Evolutionary conservation across 2,329 filamentous ascomycete species (phyloP).

Genomic region (Pseudogymnoascus sp.): DNA sequence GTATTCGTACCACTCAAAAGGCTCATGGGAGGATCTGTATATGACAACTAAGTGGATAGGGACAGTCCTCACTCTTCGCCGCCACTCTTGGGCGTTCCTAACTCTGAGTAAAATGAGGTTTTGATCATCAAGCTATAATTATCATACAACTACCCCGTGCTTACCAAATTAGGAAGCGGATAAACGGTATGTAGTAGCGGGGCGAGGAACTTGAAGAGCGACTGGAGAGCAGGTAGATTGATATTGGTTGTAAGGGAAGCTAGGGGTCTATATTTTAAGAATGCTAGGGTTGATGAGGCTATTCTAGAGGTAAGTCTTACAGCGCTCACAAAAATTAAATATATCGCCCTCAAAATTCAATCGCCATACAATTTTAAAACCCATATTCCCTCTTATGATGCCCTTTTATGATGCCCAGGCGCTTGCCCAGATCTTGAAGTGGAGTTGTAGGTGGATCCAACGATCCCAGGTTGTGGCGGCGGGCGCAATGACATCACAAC

Average conservation of each 20-base stretch:
- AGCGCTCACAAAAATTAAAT: too few species aligned
- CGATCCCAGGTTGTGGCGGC: neutral
- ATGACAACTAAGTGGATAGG: neutral
- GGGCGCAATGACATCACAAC: neutral
- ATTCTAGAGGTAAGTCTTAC: neutral
- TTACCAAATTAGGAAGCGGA: neutral
- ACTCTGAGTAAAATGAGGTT: neutral
- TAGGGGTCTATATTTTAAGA: neutral
- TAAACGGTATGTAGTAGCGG: neutral
- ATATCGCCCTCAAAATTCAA: neutral
- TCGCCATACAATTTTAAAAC: neutral
- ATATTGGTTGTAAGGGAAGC: neutral
- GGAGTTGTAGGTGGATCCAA: neutral
- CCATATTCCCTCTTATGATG: neutral
- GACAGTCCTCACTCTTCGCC: too few species aligned
- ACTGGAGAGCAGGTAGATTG: neutral
- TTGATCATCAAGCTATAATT: neutral
- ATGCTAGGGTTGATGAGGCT: neutral
- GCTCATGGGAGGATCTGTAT: neutral
- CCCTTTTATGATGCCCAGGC: neutral
- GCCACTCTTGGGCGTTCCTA: too few species aligned
- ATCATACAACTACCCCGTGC: neutral
- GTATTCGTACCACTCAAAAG: neutral
- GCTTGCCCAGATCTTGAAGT: neutral
- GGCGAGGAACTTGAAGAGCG: neutral